Conservation (phyloP, 2,329 filamentous ascomycete species). For the Neofusicoccum umdonicola region DNA sequence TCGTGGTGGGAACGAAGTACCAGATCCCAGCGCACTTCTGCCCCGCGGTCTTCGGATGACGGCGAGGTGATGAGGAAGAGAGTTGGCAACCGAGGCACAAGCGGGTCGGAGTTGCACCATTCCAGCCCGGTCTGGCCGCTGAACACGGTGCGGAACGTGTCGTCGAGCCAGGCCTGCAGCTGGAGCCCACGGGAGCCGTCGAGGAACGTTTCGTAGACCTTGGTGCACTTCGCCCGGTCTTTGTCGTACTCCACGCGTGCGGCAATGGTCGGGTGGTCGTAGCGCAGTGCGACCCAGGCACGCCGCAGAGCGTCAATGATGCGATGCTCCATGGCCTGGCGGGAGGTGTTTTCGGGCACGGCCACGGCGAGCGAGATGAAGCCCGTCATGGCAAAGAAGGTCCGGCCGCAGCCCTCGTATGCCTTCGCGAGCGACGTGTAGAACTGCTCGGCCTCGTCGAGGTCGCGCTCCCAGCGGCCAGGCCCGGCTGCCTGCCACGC, state of each 20-base stretch:
- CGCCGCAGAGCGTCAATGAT: constrained; percentile 32
- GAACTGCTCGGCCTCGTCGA: constrained; percentile 44
- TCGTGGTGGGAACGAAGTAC: constrained; percentile 41
- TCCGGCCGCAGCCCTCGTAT: constrained; percentile 39
- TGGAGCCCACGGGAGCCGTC: neutral
- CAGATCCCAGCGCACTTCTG: constrained; percentile 29
- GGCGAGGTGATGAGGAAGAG: constrained; percentile 32
- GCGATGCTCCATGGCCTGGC: constrained; percentile 15
- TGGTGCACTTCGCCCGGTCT: constrained; percentile 25
- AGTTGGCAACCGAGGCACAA: constrained; percentile 31
- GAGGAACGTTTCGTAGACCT: constrained; percentile 25
- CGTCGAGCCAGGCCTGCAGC: constrained; percentile 27
- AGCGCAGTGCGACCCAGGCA: constrained; percentile 36
- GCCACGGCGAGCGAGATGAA: constrained; percentile 33
- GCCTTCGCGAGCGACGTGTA: constrained; percentile 38
- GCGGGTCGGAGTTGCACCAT: constrained; percentile 39
- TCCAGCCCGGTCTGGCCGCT: constrained; percentile 27
- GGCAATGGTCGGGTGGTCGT: constrained; percentile 36
- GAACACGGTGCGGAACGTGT: constrained; percentile 30
- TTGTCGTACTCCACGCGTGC: constrained; percentile 25
- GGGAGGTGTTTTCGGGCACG: neutral
- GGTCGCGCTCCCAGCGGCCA: constrained; percentile 34
- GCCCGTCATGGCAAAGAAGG: constrained; percentile 44
- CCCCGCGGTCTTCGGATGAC: neutral
- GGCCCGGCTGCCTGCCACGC: constrained; percentile 8